phyloP scores from a whole-genome alignment of 2,329 filamentous ascomycete species.

The Claviceps monticola region DNA sequence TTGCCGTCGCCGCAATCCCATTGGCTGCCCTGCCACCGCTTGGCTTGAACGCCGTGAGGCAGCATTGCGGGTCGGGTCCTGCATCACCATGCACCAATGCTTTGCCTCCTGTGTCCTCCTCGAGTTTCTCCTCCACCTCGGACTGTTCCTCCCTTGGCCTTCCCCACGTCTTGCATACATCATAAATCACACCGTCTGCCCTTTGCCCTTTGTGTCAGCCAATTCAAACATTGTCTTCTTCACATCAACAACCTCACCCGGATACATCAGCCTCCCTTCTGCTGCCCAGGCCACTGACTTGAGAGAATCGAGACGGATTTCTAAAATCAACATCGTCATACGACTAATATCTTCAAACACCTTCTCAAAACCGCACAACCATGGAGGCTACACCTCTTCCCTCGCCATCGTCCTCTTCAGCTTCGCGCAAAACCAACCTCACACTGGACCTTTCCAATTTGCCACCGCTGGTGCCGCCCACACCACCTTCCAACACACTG shows the following conservation, averaged over 20 bases:
- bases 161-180: neutral
- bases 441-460: conserved; percentile 62
- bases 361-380: conserved; percentile 3
- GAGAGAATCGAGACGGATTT: neutral
- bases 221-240: neutral
- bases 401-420: conserved; percentile 31
- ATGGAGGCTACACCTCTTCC: conserved; percentile 24
- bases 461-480: conserved; percentile 55
- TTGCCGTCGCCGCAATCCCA: no score
- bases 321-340: neutral
- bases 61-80: neutral
- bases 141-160: neutral
- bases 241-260: neutral
- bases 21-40: no score
- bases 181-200: conserved; percentile 1
- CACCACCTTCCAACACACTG: conserved; percentile 68
- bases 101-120: neutral
- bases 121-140: neutral
- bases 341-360: conserved; percentile 1
- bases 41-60: no score
- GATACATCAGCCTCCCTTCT: neutral
- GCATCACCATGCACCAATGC: neutral
- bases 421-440: conserved; percentile 35
- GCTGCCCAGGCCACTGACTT: no score
- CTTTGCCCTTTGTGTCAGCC: neutral